Evolutionary conservation across 495 filamentous ascomycete species (phyloP).

Genomic region (Podospora bellae-mahoneyi): DNA sequence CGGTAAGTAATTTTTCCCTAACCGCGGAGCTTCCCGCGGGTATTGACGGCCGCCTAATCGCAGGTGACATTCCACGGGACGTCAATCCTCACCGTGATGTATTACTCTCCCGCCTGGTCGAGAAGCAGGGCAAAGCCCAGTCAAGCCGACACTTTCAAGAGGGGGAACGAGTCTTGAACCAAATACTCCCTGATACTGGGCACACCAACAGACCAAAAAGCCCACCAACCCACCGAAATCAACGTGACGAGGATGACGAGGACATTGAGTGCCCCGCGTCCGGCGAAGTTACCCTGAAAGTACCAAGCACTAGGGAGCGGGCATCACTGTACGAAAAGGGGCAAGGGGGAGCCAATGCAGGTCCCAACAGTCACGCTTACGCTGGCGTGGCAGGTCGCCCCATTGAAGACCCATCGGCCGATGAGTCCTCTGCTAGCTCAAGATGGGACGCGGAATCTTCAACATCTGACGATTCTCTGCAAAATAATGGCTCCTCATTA

Average conservation of each 20-base stretch:
- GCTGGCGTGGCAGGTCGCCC: not conserved
- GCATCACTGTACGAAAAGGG: not conserved
- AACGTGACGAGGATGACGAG: not conserved
- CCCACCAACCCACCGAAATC: not conserved
- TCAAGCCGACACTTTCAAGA: not conserved
- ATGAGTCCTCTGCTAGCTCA: slow-evolving; percentile 9
- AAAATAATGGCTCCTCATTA: not conserved
- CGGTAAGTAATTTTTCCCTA: slow-evolving; percentile 6
- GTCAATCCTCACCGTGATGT: slow-evolving; percentile 19
- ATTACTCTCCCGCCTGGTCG: slow-evolving; percentile 21
- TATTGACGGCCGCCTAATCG: not conserved
- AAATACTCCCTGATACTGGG: not conserved
- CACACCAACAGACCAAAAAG: not conserved
- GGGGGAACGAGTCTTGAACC: not conserved
- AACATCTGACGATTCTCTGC: not conserved
- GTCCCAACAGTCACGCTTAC: not conserved
- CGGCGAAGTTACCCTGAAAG: not conserved
- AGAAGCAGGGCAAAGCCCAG: slow-evolving; percentile 12
- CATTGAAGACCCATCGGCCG: not conserved
- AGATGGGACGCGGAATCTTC: not conserved
- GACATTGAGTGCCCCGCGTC: not conserved
- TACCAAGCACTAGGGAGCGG: not conserved
- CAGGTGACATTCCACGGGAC: slow-evolving; percentile 15
- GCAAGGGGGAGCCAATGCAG: not conserved
- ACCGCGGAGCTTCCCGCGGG: not conserved